phyloP scores from a whole-genome alignment of 768 basidiomycete species.

The Solioccasus polychromus region DNA sequence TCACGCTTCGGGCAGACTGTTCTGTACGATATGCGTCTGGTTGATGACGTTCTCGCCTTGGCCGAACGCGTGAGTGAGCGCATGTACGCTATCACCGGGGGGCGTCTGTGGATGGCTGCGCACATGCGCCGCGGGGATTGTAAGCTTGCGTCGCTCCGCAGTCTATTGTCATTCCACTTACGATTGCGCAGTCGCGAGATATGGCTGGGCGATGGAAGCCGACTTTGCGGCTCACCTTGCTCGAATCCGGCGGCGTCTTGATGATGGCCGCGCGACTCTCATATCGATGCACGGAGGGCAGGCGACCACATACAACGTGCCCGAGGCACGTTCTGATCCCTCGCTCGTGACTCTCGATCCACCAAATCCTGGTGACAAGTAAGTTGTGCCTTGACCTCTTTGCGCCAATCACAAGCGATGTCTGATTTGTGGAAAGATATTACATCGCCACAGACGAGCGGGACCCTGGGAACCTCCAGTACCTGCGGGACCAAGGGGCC shows the following conservation, averaged over 20 bases:
- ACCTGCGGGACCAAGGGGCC: constrained; percentile 35
- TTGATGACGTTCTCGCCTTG: constrained; percentile 24
- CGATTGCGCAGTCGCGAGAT: constrained; percentile 19
- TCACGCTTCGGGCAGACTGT: constrained; percentile 30
- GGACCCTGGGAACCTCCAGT: constrained; percentile 28
- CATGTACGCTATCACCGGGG: constrained; percentile 28
- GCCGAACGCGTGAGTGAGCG: constrained; percentile 30
- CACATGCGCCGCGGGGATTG: constrained; percentile 47
- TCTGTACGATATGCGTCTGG: constrained; percentile 29
- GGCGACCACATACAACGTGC: constrained; percentile 20
- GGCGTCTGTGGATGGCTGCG: constrained; percentile 42
- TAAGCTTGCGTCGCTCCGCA: constrained; percentile 18
- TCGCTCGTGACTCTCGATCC: constrained; percentile 24
- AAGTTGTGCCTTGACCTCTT: background rate
- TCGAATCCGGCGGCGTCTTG: constrained; percentile 30
- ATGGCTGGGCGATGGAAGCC: constrained; percentile 35
- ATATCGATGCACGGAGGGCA: constrained; percentile 20
- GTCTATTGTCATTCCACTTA: background rate
- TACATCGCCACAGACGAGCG: constrained; percentile 45
- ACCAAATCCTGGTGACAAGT: constrained; percentile 24
- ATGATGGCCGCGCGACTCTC: constrained; percentile 14
- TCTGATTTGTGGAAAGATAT: constrained; percentile 18
- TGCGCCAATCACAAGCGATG: background rate
- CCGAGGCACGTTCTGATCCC: constrained; percentile 15
- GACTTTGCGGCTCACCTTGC: constrained; percentile 32